Conservation (phyloP, 371 early-diverging fungal genomes). For the Hamiltosporidium magnivora region DNA sequence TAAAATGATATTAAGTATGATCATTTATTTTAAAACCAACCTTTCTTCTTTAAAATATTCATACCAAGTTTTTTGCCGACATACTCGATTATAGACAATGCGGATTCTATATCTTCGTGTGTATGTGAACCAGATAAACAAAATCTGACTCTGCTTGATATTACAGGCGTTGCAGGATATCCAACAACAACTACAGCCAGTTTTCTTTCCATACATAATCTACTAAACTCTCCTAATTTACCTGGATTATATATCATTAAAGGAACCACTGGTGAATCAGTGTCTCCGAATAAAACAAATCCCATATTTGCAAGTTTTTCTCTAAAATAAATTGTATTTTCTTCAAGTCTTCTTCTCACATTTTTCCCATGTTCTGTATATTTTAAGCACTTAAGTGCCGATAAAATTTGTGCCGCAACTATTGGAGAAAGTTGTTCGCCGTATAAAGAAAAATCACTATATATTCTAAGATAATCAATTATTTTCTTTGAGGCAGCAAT, state of each 20-base stretch:
- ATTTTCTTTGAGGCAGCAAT: conserved; percentile 68
- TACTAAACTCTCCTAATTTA: conserved; percentile 84
- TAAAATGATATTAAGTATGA: too few species aligned
- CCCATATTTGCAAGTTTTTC: conserved; percentile 68
- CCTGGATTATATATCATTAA: conserved; percentile 84
- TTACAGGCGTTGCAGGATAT: conserved; percentile 91
- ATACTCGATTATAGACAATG: conserved; percentile 55
- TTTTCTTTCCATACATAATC: conserved; percentile 71
- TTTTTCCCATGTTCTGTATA: conserved; percentile 61
- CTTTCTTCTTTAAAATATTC: conserved; percentile 7
- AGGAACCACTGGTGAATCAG: conserved; percentile 87
- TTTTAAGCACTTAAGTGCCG: conserved; percentile 58
- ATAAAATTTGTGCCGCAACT: conserved; percentile 76
- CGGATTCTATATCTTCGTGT: conserved; percentile 71
- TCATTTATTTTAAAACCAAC: too few species aligned
- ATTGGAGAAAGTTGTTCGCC: conserved; percentile 80
- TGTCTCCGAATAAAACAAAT: conserved; percentile 80
- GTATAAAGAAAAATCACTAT: conserved; percentile 69
- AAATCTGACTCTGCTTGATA: conserved; percentile 82
- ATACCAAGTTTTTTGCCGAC: conserved; percentile 53
- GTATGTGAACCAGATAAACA: conserved; percentile 87
- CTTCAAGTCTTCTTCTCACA: conserved; percentile 66
- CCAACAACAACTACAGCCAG: conserved; percentile 94
- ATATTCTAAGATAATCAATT: conserved; percentile 68
- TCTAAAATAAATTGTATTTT: conserved; percentile 74